Base-by-base conservation (phyloP, 2,329 filamentous ascomycete genomes). In the Chaetomium sp. region DNA sequence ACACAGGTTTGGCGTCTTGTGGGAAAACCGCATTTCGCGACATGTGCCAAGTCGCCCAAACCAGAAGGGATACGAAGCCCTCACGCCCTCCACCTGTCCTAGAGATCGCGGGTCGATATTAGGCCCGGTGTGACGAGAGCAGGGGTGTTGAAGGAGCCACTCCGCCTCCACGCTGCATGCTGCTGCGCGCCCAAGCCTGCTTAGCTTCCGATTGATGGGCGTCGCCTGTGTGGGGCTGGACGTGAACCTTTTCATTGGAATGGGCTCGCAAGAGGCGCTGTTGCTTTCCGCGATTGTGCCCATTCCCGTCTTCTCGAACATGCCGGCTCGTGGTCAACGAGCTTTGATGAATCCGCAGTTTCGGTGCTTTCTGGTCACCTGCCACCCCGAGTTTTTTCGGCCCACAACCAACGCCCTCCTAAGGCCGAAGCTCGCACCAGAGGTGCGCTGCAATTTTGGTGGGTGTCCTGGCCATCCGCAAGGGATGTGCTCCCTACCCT, bases 181-280 rank as follows among this genome's bases (percentile, higher is more conserved):
- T 54, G 49, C 52, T 36, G 49, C 54, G 53, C 43, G 54, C 53
- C 41, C 51, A 36, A 12, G 14, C 11, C 53, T 50, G 53, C 46
- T 51, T 48, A 45, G 36, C 56, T 59, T 62, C 54, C 56, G 61
- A 61, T 61, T 61, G 59, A 59, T 48, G 51, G 47, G 53, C 14
- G 34, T 14, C n/a, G 10, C n/a, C 51, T 35, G 43, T 49, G 55
- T 42, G 52, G 49, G 52, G 41, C 9, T 27, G 34, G 6, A 4
- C 32, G 6, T 34, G 27, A 10, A 52, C 10, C 34, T 6, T 19
- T 34, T 49, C 45, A 49, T 53, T 53, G 45, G 38, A 46, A 7
- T 34, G 7, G 7, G 9, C 5, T 41, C 3, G 11, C 36, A 5
- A n/a, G 14, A 12, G 6, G 36, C 10, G 36, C 19, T 52, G 33